These are phyloP conservation scores for Clavulina sp. DNA, from an alignment of 768 basidiomycete genomes.

Conservation along the genomic window DNA sequence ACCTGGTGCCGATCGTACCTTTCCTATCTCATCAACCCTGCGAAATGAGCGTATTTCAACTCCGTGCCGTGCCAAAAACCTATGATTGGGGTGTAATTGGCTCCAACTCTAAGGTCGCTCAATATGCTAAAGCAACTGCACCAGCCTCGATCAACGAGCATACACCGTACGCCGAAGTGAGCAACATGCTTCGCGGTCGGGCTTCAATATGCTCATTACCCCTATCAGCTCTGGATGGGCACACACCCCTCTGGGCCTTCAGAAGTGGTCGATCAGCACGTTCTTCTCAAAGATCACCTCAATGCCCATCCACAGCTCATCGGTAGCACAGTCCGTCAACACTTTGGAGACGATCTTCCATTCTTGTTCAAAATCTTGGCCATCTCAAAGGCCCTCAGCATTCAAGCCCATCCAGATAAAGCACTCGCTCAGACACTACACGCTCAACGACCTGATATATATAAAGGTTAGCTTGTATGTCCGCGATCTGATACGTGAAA, in stretches of 20 bases:
- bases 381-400: slow-evolving; percentile 75
- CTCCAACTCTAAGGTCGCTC: slow-evolving; percentile 65
- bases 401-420: slow-evolving; percentile 88
- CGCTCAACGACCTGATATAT: slow-evolving; percentile 55
- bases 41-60: slow-evolving; percentile 50
- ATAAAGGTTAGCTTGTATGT: slow-evolving; percentile 53
- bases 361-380: slow-evolving; percentile 88
- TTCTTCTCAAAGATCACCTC: slow-evolving; percentile 42
- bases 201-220: neutral
- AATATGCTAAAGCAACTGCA: slow-evolving; percentile 50
- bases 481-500: neutral
- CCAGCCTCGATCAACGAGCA: slow-evolving; percentile 51
- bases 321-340: slow-evolving; percentile 35
- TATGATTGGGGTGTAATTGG: slow-evolving; percentile 96
- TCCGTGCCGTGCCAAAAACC: slow-evolving; percentile 66
- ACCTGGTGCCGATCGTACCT: too few relatives aligned
- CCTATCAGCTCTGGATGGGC: slow-evolving; percentile 88
- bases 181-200: slow-evolving; percentile 12
- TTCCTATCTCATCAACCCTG: too few relatives aligned
- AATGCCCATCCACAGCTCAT: slow-evolving; percentile 50
- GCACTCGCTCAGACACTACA: slow-evolving; percentile 53
- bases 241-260: slow-evolving; percentile 73
- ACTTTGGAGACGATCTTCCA: slow-evolving; percentile 56
- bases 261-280: slow-evolving; percentile 28
- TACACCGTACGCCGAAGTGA: slow-evolving; percentile 84